Percentiles rank a stretch among this genome's conserved stretches.
Evolutionary conservation across 345 rosid species (phyloP).

Genomic region (Crucihimalaya himalaica): DNA sequence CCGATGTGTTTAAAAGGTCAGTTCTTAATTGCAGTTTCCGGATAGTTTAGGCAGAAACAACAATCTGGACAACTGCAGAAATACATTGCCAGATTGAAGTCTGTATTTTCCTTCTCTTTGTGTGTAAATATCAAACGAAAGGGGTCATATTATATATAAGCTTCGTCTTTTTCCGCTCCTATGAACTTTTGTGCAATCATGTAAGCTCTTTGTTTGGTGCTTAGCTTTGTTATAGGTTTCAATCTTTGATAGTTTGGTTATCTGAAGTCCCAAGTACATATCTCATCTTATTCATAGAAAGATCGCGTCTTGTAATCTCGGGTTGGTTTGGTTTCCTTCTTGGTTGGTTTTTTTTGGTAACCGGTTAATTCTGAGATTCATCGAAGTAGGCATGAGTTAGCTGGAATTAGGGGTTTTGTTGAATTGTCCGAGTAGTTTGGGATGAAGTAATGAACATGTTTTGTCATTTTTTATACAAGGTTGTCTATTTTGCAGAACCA

Average conservation of each 20-base stretch:
- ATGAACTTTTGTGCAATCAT: not conserved
- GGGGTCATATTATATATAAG: not conserved
- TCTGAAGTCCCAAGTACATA: not conserved
- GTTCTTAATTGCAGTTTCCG: slow-evolving; percentile 14
- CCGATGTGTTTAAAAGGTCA: slow-evolving; percentile 4
- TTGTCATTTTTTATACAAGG: not conserved
- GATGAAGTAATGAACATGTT: not conserved
- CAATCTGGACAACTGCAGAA: not conserved
- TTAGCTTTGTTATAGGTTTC: slow-evolving; percentile 2
- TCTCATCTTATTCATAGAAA: not conserved
- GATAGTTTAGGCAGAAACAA: not conserved
- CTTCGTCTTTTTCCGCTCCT: not conserved
- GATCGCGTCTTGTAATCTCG: not conserved
- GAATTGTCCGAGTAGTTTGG: not conserved
- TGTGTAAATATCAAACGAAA: slow-evolving; percentile 20
- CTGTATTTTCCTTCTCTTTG: not conserved
- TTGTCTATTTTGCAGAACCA: not conserved
- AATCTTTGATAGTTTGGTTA: not conserved
- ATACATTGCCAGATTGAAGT: slow-evolving; percentile 20
- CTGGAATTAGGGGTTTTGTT: not conserved
- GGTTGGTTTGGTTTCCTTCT: not conserved
- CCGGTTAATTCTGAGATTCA: not conserved
- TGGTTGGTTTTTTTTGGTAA: not conserved
- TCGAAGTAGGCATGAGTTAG: not conserved
- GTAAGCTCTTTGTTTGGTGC: slow-evolving; percentile 18